Conservation (phyloP, 768 basidiomycete genomes). For the Xerocomellus chrysenteron region DNA sequence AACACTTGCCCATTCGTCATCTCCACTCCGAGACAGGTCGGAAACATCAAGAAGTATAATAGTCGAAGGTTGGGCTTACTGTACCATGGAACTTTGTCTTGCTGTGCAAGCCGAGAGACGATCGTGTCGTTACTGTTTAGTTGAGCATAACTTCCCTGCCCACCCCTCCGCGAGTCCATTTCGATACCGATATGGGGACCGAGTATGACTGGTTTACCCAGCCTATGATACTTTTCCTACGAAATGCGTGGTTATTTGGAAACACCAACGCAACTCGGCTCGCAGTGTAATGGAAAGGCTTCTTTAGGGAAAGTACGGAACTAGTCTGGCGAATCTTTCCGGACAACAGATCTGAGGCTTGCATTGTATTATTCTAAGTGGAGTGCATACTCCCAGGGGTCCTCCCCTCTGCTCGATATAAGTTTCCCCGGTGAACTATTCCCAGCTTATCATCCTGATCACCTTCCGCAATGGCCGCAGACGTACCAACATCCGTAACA, state of each 20-base stretch:
- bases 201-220: background rate
- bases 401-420: background rate
- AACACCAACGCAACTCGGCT: no score
- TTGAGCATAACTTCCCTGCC: background rate
- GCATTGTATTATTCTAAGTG: background rate
- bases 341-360: background rate
- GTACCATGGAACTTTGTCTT: constrained; percentile 60
- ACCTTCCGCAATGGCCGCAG: constrained; percentile 6
- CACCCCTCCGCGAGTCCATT: constrained; percentile 3
- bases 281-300: background rate
- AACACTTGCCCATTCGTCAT: constrained; percentile 9
- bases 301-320: background rate
- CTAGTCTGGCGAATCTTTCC: background rate
- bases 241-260: background rate
- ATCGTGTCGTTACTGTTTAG: background rate
- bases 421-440: background rate
- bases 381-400: constrained; percentile 2
- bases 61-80: constrained; percentile 54
- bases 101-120: constrained; percentile 17
- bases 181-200: background rate
- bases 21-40: constrained; percentile 26
- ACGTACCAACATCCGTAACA: constrained; percentile 5
- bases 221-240: background rate
- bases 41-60: constrained; percentile 56
- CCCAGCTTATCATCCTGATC: background rate